Base-by-base conservation (phyloP, 2,329 filamentous ascomycete species). In the Teratosphaeria nubilosa region DNA sequence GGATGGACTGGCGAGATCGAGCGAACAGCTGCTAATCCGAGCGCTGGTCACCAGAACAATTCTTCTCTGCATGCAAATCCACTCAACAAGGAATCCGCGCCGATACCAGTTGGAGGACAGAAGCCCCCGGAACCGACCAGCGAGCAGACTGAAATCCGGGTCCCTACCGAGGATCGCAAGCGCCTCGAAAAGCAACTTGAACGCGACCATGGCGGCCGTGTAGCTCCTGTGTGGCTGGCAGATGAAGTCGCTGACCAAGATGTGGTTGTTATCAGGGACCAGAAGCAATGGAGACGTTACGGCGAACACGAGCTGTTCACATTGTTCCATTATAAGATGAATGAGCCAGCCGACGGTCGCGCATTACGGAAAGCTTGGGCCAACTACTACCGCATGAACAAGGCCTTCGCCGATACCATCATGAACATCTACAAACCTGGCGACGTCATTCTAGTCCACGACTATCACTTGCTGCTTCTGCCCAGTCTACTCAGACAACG, bases 241-340 rank as follows among this genome's bases (percentile, higher is more conserved):
- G 91, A 96, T 65, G 86, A 90, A 64, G 77, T 81, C 22, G 87
- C 92, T 63, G 80, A 82, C 6, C 72, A 74, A 51, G 88, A 90
- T 37, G 76, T 78, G 45, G 82, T 91, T 55, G 78, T 82, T 41
- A 78, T 97, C 63, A 88, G 86, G 66, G 88, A 96, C 66, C 91
- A 96, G 76, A 79, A 80, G 32, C 81, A 91, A 63, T 97, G 94
- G 92, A 83, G 91, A 63, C 83, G 88, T 48, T 97, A 94, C 73
- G 90, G 91, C 16, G 91, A 96, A 76, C 86, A 91, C 69, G 89
- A 96, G 67, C 80, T 97, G 30, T 96, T 95, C 76, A 91, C 90
- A 1, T 81, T 96, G 10, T 91, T 96, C 71, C 92, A 97, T 75
- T 97, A 97, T 80, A 95, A 95, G 76, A 90, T 94, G 69, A 89